Conservation (phyloP, 805 yeast species). For the Lipomyces starkeyi region DNA sequence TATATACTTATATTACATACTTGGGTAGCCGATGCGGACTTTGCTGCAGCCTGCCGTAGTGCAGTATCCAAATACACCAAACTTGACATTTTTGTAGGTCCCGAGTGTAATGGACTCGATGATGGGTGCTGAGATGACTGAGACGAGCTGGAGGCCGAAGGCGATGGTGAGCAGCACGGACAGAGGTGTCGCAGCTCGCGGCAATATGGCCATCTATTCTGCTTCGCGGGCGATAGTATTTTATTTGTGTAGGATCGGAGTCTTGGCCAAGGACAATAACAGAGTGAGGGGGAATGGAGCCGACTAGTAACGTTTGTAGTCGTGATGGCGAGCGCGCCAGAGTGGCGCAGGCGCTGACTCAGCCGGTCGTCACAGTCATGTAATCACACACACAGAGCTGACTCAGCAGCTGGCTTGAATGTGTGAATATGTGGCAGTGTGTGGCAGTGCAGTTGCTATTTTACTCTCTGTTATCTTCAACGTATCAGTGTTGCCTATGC, state of each 20-base stretch:
- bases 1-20: slow-evolving; percentile 21
- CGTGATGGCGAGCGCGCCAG: too few relatives aligned
- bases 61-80: slow-evolving; percentile 78
- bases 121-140: slow-evolving; percentile 67
- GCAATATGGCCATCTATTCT: slow-evolving; percentile 13
- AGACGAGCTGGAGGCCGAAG: slow-evolving; percentile 61
- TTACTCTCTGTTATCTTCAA: too few relatives aligned
- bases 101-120: slow-evolving; percentile 57
- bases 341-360: too few relatives aligned
- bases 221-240: neutral
- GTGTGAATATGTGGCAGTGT: neutral
- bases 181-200: slow-evolving; percentile 41
- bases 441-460: too few relatives aligned
- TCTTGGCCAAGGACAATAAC: neutral
- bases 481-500: too few relatives aligned
- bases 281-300: neutral
- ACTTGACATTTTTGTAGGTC: slow-evolving; percentile 55
- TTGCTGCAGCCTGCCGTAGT: slow-evolving; percentile 49
- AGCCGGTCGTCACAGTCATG: too few relatives aligned
- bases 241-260: neutral
- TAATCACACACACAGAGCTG: too few relatives aligned
- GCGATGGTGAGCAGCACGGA: slow-evolving; percentile 53
- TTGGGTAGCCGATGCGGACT: slow-evolving; percentile 53
- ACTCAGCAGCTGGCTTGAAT: neutral
- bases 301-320: too few relatives aligned